These are phyloP conservation scores for Backusella sp. DNA, from an alignment of 192 early-diverging fungal genomes.

Conservation along the genomic window DNA sequence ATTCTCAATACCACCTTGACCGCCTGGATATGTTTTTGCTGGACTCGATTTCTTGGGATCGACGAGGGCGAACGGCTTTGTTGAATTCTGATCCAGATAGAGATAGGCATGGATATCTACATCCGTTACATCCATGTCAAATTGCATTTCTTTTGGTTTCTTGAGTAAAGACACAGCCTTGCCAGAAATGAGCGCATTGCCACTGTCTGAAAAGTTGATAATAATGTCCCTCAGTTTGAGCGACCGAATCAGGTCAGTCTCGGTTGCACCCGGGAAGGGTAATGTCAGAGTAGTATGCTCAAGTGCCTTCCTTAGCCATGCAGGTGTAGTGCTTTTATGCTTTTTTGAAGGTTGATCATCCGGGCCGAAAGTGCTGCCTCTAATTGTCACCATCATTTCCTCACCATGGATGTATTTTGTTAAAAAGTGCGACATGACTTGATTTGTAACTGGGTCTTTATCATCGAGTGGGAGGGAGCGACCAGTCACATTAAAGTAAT, in stretches of 20 bases:
- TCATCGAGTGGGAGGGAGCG: constrained; percentile 19
- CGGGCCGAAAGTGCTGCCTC: constrained; percentile 25
- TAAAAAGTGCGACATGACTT: constrained; percentile 23
- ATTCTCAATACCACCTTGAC: background rate
- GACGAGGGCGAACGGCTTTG: constrained; percentile 31
- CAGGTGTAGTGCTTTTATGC: constrained; percentile 7
- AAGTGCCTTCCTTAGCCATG: constrained; percentile 32
- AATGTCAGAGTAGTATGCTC: constrained; percentile 15
- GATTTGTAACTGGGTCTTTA: background rate
- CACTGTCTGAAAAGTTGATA: constrained; percentile 33
- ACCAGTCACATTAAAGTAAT: constrained; percentile 30
- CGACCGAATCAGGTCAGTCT: constrained; percentile 31
- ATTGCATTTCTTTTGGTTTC: constrained; percentile 33
- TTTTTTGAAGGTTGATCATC: constrained; percentile 12
- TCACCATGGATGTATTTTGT: constrained; percentile 32
- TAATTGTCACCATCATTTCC: constrained; percentile 19
- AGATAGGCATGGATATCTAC: constrained; percentile 30
- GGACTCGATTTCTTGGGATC: constrained; percentile 16
- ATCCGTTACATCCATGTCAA: constrained; percentile 25
- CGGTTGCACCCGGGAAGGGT: constrained; percentile 35
- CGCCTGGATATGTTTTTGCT: constrained; percentile 15
- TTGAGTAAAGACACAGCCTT: constrained; percentile 27
- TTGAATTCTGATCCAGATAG: constrained; percentile 14
- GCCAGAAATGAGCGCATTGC: constrained; percentile 28
- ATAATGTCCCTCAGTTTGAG: constrained; percentile 23